These are phyloP conservation scores for Ophiocordyceps sinensis DNA, from an alignment of 2,329 filamentous ascomycete species.

Conservation along the genomic window DNA sequence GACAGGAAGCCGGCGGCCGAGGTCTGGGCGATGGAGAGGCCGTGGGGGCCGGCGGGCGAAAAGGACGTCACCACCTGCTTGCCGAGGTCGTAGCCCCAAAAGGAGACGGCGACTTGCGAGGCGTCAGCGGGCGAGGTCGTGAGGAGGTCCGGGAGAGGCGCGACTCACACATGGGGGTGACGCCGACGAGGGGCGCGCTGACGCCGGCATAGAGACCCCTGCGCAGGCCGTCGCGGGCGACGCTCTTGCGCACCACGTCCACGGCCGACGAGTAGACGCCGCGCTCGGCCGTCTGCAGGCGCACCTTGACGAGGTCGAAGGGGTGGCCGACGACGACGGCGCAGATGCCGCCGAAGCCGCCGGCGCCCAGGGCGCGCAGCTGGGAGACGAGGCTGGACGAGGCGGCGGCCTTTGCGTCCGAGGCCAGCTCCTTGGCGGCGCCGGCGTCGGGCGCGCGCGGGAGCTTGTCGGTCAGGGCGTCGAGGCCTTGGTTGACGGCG, in stretches of 20 bases:
- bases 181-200: conserved; percentile 82
- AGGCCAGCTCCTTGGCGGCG: conserved; percentile 22
- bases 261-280: conserved; percentile 83
- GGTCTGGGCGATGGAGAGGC: conserved; percentile 75
- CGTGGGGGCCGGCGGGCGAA: conserved; percentile 49
- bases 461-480: conserved; percentile 25
- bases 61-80: conserved; percentile 68
- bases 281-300: conserved; percentile 87
- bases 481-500: conserved; percentile 8
- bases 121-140: neutral
- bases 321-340: conserved; percentile 91
- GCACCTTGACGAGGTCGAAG: conserved; percentile 95
- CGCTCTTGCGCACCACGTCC: conserved; percentile 79
- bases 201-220: conserved; percentile 93
- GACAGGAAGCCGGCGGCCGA: conserved; percentile 94
- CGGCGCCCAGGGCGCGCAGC: conserved; percentile 71
- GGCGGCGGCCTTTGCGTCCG: conserved; percentile 23
- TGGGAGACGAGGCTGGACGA: conserved; percentile 28
- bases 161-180: conserved; percentile 92
- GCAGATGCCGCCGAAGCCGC: conserved; percentile 86
- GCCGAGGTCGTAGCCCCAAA: conserved; percentile 89
- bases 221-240: conserved; percentile 70
- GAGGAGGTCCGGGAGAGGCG: neutral
- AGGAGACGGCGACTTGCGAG: conserved; percentile 47
- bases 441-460: conserved; percentile 27